Base-by-base conservation (phyloP, 139 green algal genomes). In the Chlorella sp. region DNA sequence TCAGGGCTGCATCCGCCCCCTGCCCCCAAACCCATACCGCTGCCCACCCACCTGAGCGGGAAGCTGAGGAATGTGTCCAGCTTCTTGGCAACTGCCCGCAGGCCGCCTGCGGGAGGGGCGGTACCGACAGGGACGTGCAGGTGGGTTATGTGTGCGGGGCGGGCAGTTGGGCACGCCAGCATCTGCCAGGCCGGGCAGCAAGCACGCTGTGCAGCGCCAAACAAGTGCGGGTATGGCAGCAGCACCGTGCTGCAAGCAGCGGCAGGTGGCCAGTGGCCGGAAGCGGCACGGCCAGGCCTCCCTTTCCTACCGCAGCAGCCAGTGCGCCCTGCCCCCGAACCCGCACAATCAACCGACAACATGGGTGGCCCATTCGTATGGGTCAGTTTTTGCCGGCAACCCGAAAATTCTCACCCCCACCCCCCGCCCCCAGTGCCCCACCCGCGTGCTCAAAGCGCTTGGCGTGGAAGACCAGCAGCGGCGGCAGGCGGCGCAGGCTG, bases 401-500 rank as follows among this genome's bases (percentile, higher is more conserved):
- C 61, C 11, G 30, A 53, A 57, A 39, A 5, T 7, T 26, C 32
- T 36, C 64, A 5, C 48, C 69, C 0, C 9, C 68, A 19, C 32
- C 30, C 34, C 37, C 83, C 61, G 11, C 64, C 19, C 32, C 32
- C 32, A 75, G 15, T 15, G 32, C 69, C 28, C 48, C 80, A 60
- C 60, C 94, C 36, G 73, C 81, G 80, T 97, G 94, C 92, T 99
- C 95, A 90, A 99, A 99, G 48, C 97, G 93, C 92, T 99, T 99
- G 42, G 98, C 89, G 91, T 99, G 97, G 48, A 99, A 87, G 77
- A 93, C 95, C 85, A 99, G 94, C 73, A 99, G 92, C 14, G 95
- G 95, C 12, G 97, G 97, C 87, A 99, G 94, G 24, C 91, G 92
- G 22, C 92, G 86, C 37, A 99, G 89, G 34, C 94, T 96, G 92